Base-by-base conservation (phyloP, 108 stramenopile species). In the Skeletonema costatum region DNA sequence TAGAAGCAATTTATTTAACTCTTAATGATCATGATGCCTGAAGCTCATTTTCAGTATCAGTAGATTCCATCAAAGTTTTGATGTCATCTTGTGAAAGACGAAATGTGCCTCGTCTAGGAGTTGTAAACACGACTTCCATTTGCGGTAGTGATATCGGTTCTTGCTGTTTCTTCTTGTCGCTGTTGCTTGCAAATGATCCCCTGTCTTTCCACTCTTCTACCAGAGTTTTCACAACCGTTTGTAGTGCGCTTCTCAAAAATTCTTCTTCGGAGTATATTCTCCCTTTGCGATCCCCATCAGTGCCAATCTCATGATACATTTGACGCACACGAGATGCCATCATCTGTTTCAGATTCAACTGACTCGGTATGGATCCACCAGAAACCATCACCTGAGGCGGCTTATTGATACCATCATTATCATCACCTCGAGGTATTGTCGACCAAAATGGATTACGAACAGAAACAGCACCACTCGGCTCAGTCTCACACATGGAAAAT, bases 401-500 rank as follows among this genome's bases (percentile, higher is more conserved):
- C 53, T 32, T n/a, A n/a, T n/a, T 67, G 4, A 67, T 66, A 7
- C 17, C 42, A 19, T 38, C 9, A n/a, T 19, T 59, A 10, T 61
- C 5, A 21, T 53, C 60, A 72, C 30, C 69, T 21, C 68, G 21
- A 25, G 33, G n/a, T 53, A 60, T 68, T 51, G 66, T 50, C 56
- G 53, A 41, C 13, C 75, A 51, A 21, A 6, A 51, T 51, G 50
- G 50, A 51, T 51, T 25, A 21, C 12, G 19, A 7, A 51, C 50
- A 51, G 50, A 51, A 51, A 51, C 50, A 19, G 50, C 58, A 17
- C 82, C 82, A 74, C 74, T 83, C 11, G 82, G 82, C 63, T 83
- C 56, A 60, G 78, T 83, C 51, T 75, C 71, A 56, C 78, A 75
- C 68, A 83, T 79, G 36, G 81, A 70, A 62, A 82, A 19, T 68